Evolutionary conservation across 345 rosid genomes (phyloP).

Genomic region (Ceriops tagal): DNA sequence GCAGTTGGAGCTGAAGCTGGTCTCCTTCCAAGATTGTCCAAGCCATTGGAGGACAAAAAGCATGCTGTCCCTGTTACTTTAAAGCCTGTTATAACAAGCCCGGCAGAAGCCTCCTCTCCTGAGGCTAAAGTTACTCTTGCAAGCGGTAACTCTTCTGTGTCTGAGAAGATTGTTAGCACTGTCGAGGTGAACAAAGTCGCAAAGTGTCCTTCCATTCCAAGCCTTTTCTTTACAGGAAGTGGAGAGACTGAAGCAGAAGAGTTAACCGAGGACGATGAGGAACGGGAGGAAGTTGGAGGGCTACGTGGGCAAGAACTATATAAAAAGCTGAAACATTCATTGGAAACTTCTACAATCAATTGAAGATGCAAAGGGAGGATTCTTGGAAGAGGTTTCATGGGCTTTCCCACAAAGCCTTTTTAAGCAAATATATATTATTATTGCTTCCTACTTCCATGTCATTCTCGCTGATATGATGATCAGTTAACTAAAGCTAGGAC

Average conservation of each 20-base stretch:
- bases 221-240: conserved; percentile 54
- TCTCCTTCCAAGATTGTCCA: conserved; percentile 43
- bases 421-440: neutral
- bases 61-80: conserved; percentile 10
- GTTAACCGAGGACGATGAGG: neutral
- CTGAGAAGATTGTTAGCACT: conserved; percentile 25
- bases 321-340: conserved; percentile 44
- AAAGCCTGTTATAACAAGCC: conserved; percentile 13
- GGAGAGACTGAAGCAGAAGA: conserved; percentile 31
- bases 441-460: neutral
- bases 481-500: neutral
- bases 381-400: conserved; percentile 42
- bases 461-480: neutral
- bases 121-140: neutral
- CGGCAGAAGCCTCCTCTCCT: neutral
- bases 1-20: conserved; percentile 67
- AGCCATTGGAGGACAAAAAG: conserved; percentile 30
- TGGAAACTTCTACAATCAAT: conserved; percentile 57
- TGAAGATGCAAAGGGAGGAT: conserved; percentile 70
- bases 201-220: conserved; percentile 55
- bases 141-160: conserved; percentile 2
- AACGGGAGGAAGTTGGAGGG: conserved; percentile 26
- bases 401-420: conserved; percentile 41
- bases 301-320: conserved; percentile 51
- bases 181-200: conserved; percentile 25